Conservation (phyloP, 371 early-diverging fungal genomes). For the Vairimorpha ceranae region DNA sequence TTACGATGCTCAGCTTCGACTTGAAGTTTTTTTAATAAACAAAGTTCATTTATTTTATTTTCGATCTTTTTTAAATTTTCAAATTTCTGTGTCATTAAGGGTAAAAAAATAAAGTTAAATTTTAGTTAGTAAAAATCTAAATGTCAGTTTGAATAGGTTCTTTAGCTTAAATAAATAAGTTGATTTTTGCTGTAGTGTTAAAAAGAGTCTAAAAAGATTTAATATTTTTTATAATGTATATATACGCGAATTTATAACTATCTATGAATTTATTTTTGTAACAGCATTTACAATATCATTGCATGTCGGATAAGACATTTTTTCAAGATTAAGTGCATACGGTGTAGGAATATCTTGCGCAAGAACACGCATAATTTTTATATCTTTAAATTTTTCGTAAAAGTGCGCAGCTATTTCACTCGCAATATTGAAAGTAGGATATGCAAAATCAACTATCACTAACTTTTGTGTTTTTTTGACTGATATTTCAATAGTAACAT, state of each 20-base stretch:
- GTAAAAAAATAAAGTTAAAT: constrained; percentile 10
- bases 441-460: constrained; percentile 89
- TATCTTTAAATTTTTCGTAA: constrained; percentile 76
- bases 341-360: constrained; percentile 96
- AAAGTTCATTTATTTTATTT: constrained; percentile 48
- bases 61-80: constrained; percentile 50
- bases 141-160: too few species aligned
- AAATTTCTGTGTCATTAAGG: constrained; percentile 30
- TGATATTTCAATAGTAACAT: constrained; percentile 76
- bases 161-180: too few species aligned
- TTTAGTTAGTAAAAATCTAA: too few species aligned
- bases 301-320: constrained; percentile 72
- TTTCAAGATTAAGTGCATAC: constrained; percentile 87
- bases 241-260: too few species aligned
- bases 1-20: constrained; percentile 62
- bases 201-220: too few species aligned
- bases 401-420: constrained; percentile 88
- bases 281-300: constrained; percentile 69
- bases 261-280: background rate
- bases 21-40: constrained; percentile 52
- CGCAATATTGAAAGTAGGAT: constrained; percentile 90
- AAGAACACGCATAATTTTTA: constrained; percentile 78
- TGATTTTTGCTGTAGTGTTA: too few species aligned
- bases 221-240: too few species aligned
- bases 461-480: constrained; percentile 93